Evolutionary conservation across 306 rosid species (phyloP), one percentile per base, ranked within the genome.

Genomic region (Oxytropis ochrocephala): DNA sequence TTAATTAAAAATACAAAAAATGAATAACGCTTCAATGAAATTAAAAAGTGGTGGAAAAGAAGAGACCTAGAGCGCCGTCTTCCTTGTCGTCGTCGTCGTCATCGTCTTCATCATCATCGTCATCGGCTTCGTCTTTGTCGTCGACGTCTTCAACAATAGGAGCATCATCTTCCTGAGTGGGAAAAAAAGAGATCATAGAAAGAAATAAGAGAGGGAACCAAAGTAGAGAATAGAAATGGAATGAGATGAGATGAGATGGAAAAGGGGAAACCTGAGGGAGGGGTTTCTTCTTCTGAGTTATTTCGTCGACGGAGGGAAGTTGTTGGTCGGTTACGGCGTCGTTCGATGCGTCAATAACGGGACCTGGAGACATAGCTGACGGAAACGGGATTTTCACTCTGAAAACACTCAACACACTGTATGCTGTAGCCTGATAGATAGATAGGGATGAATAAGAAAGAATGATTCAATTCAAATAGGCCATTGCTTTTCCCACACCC

Each of bases 301-400:
- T 7, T 2, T 87, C 80, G 2, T 84, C 89, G 44, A 64, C 48
- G 63, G 74, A 13, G 11, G 75, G 72, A 11, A 74, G 32, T 52
- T 72, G 84, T 57, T 64, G 82, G 74, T 75, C 83, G 48, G 74
- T 12, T 10, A n/a, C 79, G 11, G 68, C 72, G 0, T 84, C 92
- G 29, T 74, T 33, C 53, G 76, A 49, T 0, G 70, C 39, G 60
- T 82, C 93, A 44, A 80, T 80, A 8, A 85, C 82, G 65, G 89
- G 91, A 48, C 88, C 90, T 21, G 96, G 96, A 57, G 96, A 81
- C 96, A 89, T 89, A 74, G 76, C 46, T 71, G 35, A 30, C 29
- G 44, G 12, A 5, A 33, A 33, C 6, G 38, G 5, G 4, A 9
- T 53, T 32, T 58, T 38, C 65, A 56, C 13, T 70, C 1, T 8